Evolutionary conservation across 1,284 basidiomycete genomes (phyloP).

Genomic region (Tilletia walkeri): DNA sequence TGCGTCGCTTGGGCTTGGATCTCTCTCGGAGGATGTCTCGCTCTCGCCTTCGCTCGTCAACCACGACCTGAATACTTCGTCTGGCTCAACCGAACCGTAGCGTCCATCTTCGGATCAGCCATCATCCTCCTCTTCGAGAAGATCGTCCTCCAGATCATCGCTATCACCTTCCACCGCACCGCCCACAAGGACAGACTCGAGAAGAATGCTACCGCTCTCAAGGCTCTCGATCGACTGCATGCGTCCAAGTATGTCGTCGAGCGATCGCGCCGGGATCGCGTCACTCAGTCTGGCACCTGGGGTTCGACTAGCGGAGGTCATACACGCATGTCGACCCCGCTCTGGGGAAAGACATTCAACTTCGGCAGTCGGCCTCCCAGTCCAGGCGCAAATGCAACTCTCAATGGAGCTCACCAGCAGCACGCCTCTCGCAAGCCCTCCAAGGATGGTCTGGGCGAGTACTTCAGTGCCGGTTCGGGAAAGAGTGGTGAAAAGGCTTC

Average conservation of each 20-base stretch:
- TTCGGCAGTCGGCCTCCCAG: conserved; percentile 36
- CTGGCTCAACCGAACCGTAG: conserved; percentile 36
- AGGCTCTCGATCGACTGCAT: conserved; percentile 47
- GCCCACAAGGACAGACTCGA: conserved; percentile 50
- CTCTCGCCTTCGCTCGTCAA: conserved; percentile 29
- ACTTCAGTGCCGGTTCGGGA: conserved; percentile 29
- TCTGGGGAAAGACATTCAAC: conserved; percentile 24
- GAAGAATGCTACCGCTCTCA: conserved; percentile 43
- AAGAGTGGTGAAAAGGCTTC: background rate
- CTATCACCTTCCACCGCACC: conserved; percentile 53
- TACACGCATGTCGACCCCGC: conserved; percentile 5
- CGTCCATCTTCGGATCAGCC: conserved; percentile 45
- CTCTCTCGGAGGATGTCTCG: conserved; percentile 45
- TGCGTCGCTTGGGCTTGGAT: conserved; percentile 54
- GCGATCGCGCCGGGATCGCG: background rate
- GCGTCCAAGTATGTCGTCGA: conserved; percentile 45
- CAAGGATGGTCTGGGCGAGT: conserved; percentile 38
- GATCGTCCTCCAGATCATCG: conserved; percentile 39
- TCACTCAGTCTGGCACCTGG: background rate
- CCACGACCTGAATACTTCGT: conserved; percentile 38
- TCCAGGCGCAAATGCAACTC: conserved; percentile 37
- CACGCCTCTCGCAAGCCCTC: conserved; percentile 34
- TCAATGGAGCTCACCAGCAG: conserved; percentile 28
- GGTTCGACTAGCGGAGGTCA: conserved; percentile 8
- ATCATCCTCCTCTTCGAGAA: conserved; percentile 48